Evolutionary conservation across 106 monocot genomes (phyloP), one percentile per base, ranked within the genome.

Genomic region (Apostasia ramifera): DNA sequence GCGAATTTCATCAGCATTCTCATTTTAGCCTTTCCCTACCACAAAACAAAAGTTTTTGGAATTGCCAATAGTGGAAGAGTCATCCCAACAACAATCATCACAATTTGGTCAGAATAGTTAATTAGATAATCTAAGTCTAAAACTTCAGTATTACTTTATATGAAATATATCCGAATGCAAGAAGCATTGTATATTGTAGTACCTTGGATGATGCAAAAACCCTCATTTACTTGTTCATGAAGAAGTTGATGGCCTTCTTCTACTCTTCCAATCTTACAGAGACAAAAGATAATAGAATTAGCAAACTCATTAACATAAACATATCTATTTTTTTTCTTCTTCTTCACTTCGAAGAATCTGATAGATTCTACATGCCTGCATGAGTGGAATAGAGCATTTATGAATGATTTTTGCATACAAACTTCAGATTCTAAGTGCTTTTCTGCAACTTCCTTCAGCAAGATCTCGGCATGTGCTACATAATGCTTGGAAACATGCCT

Each of bases 391-490:
- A 82, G 59, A 47, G 70, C 72, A 26, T 65, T 63, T 5, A 82
- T 41, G 8, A 73, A 77, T 45, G 57, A 65, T 46, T 49, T 42
- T 44, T 65, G 51, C 44, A 70, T 59, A 15, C 73, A 66, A 53
- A 10, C 39, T 13, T 63, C 68, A 1, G 37, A 56, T 8, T 46
- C 50, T 13, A 44, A 41, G 11, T 45, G 67, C 62, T 82, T 73
- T 59, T 15, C 37, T 10, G 7, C 42, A 11, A 53, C 66, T 15
- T 73, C 57, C 54, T 57, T 44, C 43, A 77, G 26, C 13, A 82
- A 63, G 10, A 3, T 70, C 63, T 82, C 73, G 1, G 77, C 81
- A 4, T 81, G 68, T 0, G 43, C 53, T 69, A n/a, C 81, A 81
- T 26, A 81, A 68, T 0, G 81, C 12, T 44, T 53, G 55, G 13